Base-by-base conservation (phyloP, 352 stramenopile genomes). In the Globisporangium orthogonon region DNA sequence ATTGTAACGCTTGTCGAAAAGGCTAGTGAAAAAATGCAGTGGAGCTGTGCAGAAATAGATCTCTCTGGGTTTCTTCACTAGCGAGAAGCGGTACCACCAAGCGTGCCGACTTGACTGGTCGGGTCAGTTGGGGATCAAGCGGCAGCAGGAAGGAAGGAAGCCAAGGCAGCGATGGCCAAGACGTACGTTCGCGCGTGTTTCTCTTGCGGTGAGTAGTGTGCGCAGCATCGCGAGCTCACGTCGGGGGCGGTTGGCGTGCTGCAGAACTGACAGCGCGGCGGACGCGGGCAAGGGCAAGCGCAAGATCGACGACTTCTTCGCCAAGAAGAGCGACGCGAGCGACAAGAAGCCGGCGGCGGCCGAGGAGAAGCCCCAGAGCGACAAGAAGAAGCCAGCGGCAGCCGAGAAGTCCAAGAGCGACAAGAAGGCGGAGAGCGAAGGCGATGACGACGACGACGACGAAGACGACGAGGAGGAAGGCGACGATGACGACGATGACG, bases 371-470 rank as follows among this genome's bases (percentile, higher is more conserved):
- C 56, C 52, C 60, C 84, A 83, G 56, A 54, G 31, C 52, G 83
- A 85, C 54, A 61, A 31, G 10, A 73, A 81, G 56, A 56, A 63
- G 50, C 56, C 67, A 9, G 47, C 65, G 41, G 51, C 67, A 15
- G 44, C 41, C 28, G 54, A 72, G 13, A 63, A 78, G 5, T 59
- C 80, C 1, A 63, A 81, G 7, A 61, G 72, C 0, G 71, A 84
- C 0, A 75, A 85, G 0, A 68, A 83, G 0, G 71, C 44, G 2
- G 72, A 83, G 0, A 73, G 84, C 0, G 71, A 83, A 0, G 66
- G 86, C 0, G 71, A 86, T 0, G 76, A 87, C 0, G 75, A 83
- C 0, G 78, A 83, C 0, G 74, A 76, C 0, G 77, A 78, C 0
- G 74, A 76, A 0, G 74, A 80, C 0, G 74, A 76, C 0, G 70